These are phyloP conservation scores for Austroboletus niveus DNA, from an alignment of 1,284 basidiomycete genomes.

Conservation along the genomic window DNA sequence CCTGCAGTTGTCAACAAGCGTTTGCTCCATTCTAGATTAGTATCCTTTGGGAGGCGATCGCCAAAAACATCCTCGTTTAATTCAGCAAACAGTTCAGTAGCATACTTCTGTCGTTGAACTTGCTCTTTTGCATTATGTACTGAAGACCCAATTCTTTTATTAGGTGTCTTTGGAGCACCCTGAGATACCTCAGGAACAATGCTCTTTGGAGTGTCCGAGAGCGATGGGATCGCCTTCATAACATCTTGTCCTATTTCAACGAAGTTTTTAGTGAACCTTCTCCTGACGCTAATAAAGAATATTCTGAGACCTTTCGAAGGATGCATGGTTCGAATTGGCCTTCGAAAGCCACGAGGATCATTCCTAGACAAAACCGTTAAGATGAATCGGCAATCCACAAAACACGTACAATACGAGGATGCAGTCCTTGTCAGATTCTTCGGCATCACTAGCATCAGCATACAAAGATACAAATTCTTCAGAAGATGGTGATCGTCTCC, in stretches of 20 bases:
- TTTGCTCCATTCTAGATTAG: slow-evolving; percentile 72
- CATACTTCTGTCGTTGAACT: slow-evolving; percentile 50
- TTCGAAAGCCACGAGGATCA: slow-evolving; percentile 46
- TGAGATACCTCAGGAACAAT: slow-evolving; percentile 7
- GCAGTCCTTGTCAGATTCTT: slow-evolving; percentile 39
- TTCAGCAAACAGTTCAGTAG: slow-evolving; percentile 73
- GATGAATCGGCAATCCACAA: not conserved
- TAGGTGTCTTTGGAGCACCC: slow-evolving; percentile 23
- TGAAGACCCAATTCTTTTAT: slow-evolving; percentile 33
- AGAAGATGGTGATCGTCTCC: slow-evolving; percentile 8
- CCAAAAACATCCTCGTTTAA: slow-evolving; percentile 79
- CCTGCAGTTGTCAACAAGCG: slow-evolving; percentile 76
- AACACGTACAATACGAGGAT: slow-evolving; percentile 47
- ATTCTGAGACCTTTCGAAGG: slow-evolving; percentile 12
- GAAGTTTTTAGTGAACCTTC: slow-evolving; percentile 1
- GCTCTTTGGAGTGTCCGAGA: slow-evolving; percentile 13
- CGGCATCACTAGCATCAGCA: slow-evolving; percentile 30
- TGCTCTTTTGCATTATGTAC: slow-evolving; percentile 44
- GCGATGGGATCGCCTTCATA: slow-evolving; percentile 1
- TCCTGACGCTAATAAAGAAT: slow-evolving; percentile 1
- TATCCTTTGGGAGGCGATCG: slow-evolving; percentile 63
- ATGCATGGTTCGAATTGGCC: slow-evolving; percentile 37
- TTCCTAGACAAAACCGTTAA: slow-evolving; percentile 24
- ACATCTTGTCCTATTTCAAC: slow-evolving; percentile 4
- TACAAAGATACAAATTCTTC: slow-evolving; percentile 27